Evolutionary conservation across 108 stramenopile genomes (phyloP).

Genomic region (Cylindrotheca closterium): DNA sequence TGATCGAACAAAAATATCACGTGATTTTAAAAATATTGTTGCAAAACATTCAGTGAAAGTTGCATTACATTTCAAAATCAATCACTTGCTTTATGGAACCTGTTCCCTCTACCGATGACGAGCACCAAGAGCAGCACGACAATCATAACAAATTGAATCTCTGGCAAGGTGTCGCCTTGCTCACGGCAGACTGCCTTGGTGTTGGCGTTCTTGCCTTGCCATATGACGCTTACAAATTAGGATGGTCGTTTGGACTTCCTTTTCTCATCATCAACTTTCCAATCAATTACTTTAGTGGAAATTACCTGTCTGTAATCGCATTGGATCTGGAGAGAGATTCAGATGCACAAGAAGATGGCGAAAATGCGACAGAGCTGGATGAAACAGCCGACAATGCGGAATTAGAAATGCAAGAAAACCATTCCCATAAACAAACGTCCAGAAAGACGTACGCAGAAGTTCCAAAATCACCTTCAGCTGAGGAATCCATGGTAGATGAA

Average conservation of each 20-base stretch:
- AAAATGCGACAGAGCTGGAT: conserved; percentile 8
- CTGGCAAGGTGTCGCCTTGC: conserved; percentile 47
- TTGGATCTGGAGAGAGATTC: conserved; percentile 30
- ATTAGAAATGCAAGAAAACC: not conserved
- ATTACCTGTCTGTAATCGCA: conserved; percentile 39
- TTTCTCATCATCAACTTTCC: conserved; percentile 68
- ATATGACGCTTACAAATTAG: conserved; percentile 41
- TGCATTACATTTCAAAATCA: too few species aligned
- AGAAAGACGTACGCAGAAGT: not conserved
- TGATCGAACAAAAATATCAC: too few species aligned
- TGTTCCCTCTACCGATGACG: conserved; percentile 1
- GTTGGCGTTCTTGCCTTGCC: conserved; percentile 69
- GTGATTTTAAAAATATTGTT: too few species aligned
- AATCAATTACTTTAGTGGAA: conserved; percentile 64
- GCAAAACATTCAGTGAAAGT: too few species aligned
- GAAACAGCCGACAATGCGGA: not conserved
- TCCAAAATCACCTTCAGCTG: not conserved
- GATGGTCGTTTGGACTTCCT: conserved; percentile 33
- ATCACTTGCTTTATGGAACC: not conserved
- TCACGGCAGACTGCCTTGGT: conserved; percentile 70
- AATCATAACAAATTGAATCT: conserved; percentile 34
- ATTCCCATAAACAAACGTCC: not conserved
- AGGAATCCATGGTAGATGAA: not conserved
- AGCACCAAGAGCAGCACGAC: not conserved
- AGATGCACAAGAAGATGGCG: not conserved